phyloP scores from a whole-genome alignment of 768 basidiomycete species.

The Leccinum barrowsii region DNA sequence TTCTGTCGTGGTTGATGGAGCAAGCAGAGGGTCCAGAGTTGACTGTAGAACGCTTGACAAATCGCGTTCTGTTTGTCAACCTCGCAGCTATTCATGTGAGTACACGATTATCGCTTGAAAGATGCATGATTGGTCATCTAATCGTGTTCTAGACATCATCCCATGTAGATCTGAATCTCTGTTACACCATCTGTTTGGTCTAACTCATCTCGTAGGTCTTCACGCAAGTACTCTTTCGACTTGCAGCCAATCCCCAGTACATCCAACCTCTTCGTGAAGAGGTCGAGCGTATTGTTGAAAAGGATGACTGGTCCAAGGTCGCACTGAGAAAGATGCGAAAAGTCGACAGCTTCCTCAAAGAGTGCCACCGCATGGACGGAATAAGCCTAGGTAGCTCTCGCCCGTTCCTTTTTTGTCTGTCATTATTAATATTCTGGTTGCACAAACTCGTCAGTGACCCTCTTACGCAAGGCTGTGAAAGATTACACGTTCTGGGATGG shows the following conservation, averaged over 20 bases:
- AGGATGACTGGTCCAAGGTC: slow-evolving; percentile 4
- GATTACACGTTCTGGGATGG: background rate
- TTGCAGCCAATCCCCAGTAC: background rate
- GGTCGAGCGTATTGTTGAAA: background rate
- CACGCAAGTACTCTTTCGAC: slow-evolving; percentile 1
- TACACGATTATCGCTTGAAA: background rate
- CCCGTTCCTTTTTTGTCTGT: background rate
- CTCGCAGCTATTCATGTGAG: background rate
- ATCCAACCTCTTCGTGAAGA: slow-evolving; percentile 6
- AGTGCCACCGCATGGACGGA: slow-evolving; percentile 9
- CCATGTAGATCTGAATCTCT: background rate
- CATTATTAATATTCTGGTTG: background rate
- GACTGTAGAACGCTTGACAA: background rate
- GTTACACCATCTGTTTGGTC: background rate
- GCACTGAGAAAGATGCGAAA: slow-evolving; percentile 7
- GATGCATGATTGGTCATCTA: background rate
- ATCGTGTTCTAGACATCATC: background rate
- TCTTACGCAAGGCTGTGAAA: background rate
- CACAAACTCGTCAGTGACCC: background rate
- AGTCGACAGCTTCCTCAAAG: slow-evolving; percentile 8
- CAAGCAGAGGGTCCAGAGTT: slow-evolving; percentile 7
- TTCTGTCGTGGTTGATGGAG: slow-evolving; percentile 1
- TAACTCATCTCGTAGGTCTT: background rate
- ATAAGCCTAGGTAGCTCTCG: background rate
- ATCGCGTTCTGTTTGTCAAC: background rate